Evolutionary conservation across 2,329 filamentous ascomycete genomes (phyloP), one percentile per base, ranked within the genome.

Genomic region (Alternaria brassicicola): DNA sequence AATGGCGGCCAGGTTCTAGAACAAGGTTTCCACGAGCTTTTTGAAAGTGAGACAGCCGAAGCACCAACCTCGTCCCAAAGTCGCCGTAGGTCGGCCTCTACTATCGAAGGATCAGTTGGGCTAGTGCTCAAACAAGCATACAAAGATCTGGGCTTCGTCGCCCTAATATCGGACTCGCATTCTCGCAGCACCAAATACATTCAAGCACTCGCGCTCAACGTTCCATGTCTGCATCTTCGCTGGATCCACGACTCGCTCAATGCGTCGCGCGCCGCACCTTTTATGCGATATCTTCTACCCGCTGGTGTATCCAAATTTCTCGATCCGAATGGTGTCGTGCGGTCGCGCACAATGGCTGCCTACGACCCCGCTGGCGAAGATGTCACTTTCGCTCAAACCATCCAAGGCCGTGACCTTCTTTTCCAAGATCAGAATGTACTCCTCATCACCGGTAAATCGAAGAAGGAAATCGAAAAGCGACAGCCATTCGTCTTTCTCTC

Each of bases 161-260:
- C 92, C 4, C 80, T 98, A 13, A 91, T 99, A 59, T 89, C 93
- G 0, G 92, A 98, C 70, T 86, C 87, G 4, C 90, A 97, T 74
- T 95, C 91, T 6, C 88, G 94, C 45, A 93, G 92, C 62, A 86
- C 88, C 48, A 99, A 98, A 74, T 97, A 95, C 76, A 91, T 98
- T 83, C 93, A 98, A 78, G 95, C 95, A 0, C 85, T 99, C 2
- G 93, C 95, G 0, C 85, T 99, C 0, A 92, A 92, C 1, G 79
- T 99, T 0, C 95, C 95, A 0, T 97, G 93, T 69, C 82, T 99
- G 2, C 89, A 92, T 6, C 85, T 88, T 6, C 88, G 89, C 53
- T 99, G 95, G 94, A 81, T 96, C 46, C 83, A 86, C 25, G 85
- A 90, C 48, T 97, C 91, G 61, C 76, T 94, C 3, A 76, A 82